These are phyloP conservation scores for Pichia cactophila DNA, from an alignment of 1,139 yeast genomes.

Conservation along the genomic window DNA sequence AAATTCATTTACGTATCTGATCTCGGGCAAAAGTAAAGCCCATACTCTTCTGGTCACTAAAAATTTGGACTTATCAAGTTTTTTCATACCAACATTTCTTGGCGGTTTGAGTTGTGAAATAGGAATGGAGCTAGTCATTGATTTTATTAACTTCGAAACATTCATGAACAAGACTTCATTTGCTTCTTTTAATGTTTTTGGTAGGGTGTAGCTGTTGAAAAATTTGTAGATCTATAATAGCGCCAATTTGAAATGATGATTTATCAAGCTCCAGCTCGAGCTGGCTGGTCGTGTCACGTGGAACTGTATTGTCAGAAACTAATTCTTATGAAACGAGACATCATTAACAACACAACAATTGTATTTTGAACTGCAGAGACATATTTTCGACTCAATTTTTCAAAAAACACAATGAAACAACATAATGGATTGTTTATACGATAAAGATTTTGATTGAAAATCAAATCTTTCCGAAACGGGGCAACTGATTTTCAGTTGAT, in stretches of 20 bases:
- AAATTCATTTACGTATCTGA: constrained; percentile 49
- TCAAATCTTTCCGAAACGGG: neutral
- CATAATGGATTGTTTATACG: no score
- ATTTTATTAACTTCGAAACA: neutral
- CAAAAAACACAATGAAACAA: no score
- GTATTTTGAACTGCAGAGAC: no score
- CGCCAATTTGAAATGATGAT: no score
- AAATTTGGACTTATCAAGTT: constrained; percentile 61
- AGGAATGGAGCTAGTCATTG: constrained; percentile 9
- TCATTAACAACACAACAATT: no score
- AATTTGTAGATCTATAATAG: no score
- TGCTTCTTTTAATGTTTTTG: neutral
- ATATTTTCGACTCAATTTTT: no score
- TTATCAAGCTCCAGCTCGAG: no score
- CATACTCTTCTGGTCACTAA: constrained; percentile 47
- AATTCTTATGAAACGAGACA: no score
- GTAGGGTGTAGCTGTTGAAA: neutral
- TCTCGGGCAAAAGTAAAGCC: constrained; percentile 64
- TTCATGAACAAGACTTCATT: constrained; percentile 4
- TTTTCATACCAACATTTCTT: constrained; percentile 53
- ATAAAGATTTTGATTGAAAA: neutral
- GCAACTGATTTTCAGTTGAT: neutral
- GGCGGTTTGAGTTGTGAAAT: constrained; percentile 45
- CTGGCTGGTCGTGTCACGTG: no score
- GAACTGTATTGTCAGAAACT: no score